These are phyloP conservation scores for Aspergillus fijiensis DNA, from an alignment of 2,329 filamentous ascomycete species.

Conservation along the genomic window DNA sequence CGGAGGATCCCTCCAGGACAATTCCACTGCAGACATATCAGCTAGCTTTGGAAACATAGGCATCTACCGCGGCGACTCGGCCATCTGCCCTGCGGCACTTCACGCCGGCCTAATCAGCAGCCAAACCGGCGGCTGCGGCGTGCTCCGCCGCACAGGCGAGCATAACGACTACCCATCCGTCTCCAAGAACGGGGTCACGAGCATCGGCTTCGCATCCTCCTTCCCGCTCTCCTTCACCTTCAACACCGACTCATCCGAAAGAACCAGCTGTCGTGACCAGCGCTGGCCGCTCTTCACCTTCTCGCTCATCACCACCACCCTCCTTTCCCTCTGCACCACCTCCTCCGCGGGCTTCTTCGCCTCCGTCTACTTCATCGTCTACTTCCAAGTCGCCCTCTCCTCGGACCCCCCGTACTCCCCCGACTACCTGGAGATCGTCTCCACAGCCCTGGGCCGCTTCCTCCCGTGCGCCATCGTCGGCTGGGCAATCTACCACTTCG, in stretches of 20 bases:
- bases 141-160: slow-evolving; percentile 55
- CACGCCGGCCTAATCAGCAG: slow-evolving; percentile 60
- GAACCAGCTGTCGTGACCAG: slow-evolving; percentile 50
- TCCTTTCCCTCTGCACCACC: slow-evolving; percentile 58
- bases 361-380: slow-evolving; percentile 55
- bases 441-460: slow-evolving; percentile 56
- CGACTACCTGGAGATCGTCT: slow-evolving; percentile 56
- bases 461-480: slow-evolving; percentile 60
- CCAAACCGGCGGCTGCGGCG: slow-evolving; percentile 56
- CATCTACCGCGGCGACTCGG: slow-evolving; percentile 60
- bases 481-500: slow-evolving; percentile 57
- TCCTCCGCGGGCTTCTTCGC: slow-evolving; percentile 58
- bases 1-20: slow-evolving; percentile 49
- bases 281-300: slow-evolving; percentile 59
- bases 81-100: slow-evolving; percentile 60
- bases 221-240: slow-evolving; percentile 61
- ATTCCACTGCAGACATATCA: slow-evolving; percentile 6
- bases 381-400: slow-evolving; percentile 60
- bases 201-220: slow-evolving; percentile 55
- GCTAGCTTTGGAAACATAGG: slow-evolving; percentile 35
- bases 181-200: slow-evolving; percentile 52
- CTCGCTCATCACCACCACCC: slow-evolving; percentile 54
- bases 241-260: slow-evolving; percentile 32
- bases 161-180: slow-evolving; percentile 47
- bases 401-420: slow-evolving; percentile 58